phyloP scores from a whole-genome alignment of 257 asterid genomes.

The Asclepias syriaca region DNA sequence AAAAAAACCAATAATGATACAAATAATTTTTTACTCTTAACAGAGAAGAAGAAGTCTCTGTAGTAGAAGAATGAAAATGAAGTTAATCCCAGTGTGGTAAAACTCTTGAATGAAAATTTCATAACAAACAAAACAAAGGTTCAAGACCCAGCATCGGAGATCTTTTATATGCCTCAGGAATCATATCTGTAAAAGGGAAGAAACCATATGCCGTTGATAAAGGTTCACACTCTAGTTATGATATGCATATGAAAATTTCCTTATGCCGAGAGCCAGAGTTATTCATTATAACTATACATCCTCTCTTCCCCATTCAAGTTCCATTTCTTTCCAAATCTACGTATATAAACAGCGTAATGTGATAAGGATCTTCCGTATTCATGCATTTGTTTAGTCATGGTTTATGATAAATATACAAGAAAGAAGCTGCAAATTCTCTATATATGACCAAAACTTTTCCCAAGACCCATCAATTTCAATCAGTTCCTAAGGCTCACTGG shows the following conservation, averaged over 20 bases:
- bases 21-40: too few relatives aligned
- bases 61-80: too few relatives aligned
- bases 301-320: background rate
- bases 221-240: too few relatives aligned
- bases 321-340: background rate
- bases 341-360: background rate
- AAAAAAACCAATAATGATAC: too few relatives aligned
- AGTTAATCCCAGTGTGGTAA: too few relatives aligned
- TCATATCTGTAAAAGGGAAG: too few relatives aligned
- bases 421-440: background rate
- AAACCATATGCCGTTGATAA: too few relatives aligned
- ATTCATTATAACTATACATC: background rate
- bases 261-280: background rate
- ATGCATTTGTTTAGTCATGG: background rate
- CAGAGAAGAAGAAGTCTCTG: too few relatives aligned
- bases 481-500: background rate
- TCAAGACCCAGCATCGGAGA: too few relatives aligned
- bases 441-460: background rate
- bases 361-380: background rate
- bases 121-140: too few relatives aligned
- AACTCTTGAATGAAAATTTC: too few relatives aligned
- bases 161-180: too few relatives aligned
- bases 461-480: constrained; percentile 3
- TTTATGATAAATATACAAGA: background rate
- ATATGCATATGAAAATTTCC: background rate